phyloP scores from a whole-genome alignment of 2,329 filamentous ascomycete genomes.

The Trichoderma hamatum region DNA sequence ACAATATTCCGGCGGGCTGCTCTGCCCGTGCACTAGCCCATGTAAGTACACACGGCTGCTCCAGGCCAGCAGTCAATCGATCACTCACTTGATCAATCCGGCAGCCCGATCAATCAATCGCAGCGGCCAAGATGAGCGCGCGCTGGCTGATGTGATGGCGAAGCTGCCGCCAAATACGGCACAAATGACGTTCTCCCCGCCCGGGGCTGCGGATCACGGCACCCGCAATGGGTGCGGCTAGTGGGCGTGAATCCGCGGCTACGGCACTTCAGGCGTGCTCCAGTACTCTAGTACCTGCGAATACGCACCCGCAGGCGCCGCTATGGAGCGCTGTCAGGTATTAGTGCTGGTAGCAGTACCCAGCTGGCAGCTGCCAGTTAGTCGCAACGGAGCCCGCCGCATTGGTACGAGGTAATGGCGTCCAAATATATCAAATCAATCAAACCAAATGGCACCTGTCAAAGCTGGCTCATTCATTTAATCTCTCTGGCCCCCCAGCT shows the following conservation, averaged over 20 bases:
- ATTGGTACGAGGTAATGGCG: background rate
- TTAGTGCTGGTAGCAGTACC: background rate
- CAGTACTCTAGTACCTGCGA: background rate
- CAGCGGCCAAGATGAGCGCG: background rate
- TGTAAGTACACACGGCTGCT: background rate
- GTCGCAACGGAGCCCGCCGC: background rate
- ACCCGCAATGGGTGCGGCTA: constrained; percentile 20
- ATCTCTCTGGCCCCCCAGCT: background rate
- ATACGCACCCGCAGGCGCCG: background rate
- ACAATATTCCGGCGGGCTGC: background rate
- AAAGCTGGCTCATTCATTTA: background rate
- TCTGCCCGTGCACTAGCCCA: background rate
- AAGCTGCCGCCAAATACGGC: constrained; percentile 10
- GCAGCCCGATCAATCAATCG: background rate
- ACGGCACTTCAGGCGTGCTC: constrained; percentile 1
- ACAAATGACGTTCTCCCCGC: constrained; percentile 26
- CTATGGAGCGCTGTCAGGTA: background rate
- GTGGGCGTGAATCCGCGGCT: constrained; percentile 15
- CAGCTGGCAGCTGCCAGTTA: background rate
- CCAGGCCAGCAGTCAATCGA: background rate
- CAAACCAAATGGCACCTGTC: background rate
- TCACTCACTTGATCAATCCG: background rate
- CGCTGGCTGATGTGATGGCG: background rate
- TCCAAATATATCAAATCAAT: background rate
- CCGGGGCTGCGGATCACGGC: constrained; percentile 24